Evolutionary conservation across 1,284 basidiomycete species (phyloP), one percentile per base, ranked within the genome.

Genomic region (Leccinum fallax): DNA sequence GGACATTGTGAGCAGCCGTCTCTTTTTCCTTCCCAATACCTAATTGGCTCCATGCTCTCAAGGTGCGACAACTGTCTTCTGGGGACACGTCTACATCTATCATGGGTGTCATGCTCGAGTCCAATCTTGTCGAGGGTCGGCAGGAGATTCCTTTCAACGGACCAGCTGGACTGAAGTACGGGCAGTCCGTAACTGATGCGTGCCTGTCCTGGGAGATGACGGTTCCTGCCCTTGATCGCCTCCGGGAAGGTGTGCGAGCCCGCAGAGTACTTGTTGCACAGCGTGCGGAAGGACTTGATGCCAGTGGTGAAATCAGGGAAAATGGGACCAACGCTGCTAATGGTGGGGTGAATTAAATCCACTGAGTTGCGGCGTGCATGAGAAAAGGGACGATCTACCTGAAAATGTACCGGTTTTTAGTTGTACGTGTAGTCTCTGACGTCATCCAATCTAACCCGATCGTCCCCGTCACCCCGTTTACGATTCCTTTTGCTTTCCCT

Each of bases 21-120:
- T 40, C 11, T 10, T 46, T 38, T 16, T 53, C 0, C 16, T 56
- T 49, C 4, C 13, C 21, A 11, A 1, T 6, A 48, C 60, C 63
- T 11, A 62, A 46, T 48, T 51, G 11, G 19, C 19, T 26, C 24
- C 51, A 2, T 56, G 8, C n/a, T 56, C 16, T 30, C 5, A 65
- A 92, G 90, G 87, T 90, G 24, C 78, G 79, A 51, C 91, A 95
- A 80, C 78, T 94, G 21, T 83, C 89, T 64, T 84, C 82, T 3
- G 80, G 81, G 40, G 88, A 93, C 59, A 94, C 93, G 1, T 82
- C 87, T 2, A 74, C 82, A 24, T 84, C 86, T 72, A 94, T 99
- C 68, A 91, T 97, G 84, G 97, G 97, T 62, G 95, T 97, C 63
- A 99, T 99, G 97, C 85, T 98, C 65, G 97, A 99, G 78, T 94